Evolutionary conservation across 1,284 basidiomycete species (phyloP).

Genomic region (Rhodotorula sp.): DNA sequence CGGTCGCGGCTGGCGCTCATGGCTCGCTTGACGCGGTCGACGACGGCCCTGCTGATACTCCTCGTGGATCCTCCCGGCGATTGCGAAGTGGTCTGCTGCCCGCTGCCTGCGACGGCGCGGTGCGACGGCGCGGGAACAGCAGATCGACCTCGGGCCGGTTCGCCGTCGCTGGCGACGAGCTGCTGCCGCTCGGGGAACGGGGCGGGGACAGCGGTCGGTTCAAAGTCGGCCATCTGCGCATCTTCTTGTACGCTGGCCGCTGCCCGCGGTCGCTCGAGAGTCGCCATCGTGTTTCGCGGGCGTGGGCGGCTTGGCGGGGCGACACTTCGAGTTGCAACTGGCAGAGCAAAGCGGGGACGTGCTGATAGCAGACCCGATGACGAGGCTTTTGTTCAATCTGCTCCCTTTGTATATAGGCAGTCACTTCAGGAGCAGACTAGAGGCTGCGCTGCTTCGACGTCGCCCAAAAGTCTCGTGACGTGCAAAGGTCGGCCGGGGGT

Average conservation of each 20-base stretch:
- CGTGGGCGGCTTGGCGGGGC: background rate
- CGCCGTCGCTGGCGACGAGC: background rate
- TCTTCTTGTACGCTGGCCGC: background rate
- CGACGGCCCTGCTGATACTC: conserved; percentile 23
- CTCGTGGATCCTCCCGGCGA: conserved; percentile 17
- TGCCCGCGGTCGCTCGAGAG: conserved; percentile 14
- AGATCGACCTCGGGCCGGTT: background rate
- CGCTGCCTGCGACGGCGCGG: background rate
- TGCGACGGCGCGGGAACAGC: background rate
- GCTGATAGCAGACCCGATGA: too few species aligned
- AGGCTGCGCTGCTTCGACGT: too few species aligned
- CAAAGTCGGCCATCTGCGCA: background rate
- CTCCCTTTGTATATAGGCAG: too few species aligned
- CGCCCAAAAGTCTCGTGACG: too few species aligned
- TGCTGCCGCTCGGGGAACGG: conserved; percentile 17
- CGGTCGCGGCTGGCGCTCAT: conserved; percentile 19
- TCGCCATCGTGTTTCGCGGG: conserved; percentile 13
- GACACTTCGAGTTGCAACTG: too few species aligned
- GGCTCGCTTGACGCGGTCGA: conserved; percentile 19
- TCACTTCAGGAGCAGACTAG: too few species aligned
- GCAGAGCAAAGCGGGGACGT: too few species aligned
- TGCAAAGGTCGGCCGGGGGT: too few species aligned
- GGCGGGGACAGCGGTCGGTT: conserved; percentile 8
- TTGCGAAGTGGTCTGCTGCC: conserved; percentile 3
- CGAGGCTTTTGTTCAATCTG: too few species aligned